Base-by-base conservation (phyloP, 805 yeast genomes). In the Suhomyces xylopsoci region DNA sequence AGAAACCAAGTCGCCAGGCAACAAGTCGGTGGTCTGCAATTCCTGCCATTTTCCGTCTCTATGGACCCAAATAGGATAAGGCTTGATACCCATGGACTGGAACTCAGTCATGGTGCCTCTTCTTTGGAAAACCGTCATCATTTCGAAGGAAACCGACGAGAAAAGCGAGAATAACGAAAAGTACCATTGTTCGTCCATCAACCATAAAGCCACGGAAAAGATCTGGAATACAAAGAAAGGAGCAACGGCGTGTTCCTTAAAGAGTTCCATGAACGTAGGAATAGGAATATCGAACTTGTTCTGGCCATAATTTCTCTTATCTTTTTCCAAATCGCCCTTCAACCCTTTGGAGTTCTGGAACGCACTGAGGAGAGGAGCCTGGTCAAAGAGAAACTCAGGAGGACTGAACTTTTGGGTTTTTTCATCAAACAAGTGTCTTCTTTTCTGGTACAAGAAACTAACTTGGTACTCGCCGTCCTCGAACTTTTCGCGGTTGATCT, bases 201-300 rank as follows among this genome's bases (percentile, higher is more conserved):
- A 81, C 97, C 98, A 94, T 56, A 94, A 77, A 4, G 93, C 96
- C 54, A 93, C 96, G 66, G 97, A 92, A 69, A 94, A 94, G 52
- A 94, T 79, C 76, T 94, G 99, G 77, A 94, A 94, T 24, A 94
- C 97, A 62, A 94, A 94, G 69, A 94, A 90, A 10, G 99, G 99
- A 12, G 99, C 98, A 40, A 94, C 92, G 9, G 98, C 98, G 68
- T 94, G 99, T 71, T 94, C 98, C 65, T 90, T 87, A 77, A 94
- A 94, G 62, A 94, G 78, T 69, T 93, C 98, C 52, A 81, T 57
- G 62, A 94, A 93, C 0, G 97, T 82, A 48, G 99, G 99, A 51
- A 94, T 81, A 28, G 99, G 99, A 59, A 94, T 93, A 65, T 94
- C 99, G 66, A 94, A 94, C 59, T 81, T 81, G 74, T 94, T 94